Evolutionary conservation across 2,329 filamentous ascomycete genomes (phyloP).

Genomic region (Diaporthe sp.): DNA sequence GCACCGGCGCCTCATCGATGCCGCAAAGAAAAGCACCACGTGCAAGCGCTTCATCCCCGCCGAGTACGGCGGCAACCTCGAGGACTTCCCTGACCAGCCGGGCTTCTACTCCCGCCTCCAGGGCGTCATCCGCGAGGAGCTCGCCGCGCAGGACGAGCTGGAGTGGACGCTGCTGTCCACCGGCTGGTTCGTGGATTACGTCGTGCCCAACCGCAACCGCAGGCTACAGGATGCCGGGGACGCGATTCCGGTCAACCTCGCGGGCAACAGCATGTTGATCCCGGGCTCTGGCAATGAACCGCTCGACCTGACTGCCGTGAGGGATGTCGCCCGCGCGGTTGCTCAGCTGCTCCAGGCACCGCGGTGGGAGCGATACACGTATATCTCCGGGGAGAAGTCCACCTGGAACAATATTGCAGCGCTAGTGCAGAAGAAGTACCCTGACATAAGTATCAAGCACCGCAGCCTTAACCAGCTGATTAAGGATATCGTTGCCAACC

Average conservation of each 20-base stretch:
- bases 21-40: neutral
- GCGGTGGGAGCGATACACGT: neutral
- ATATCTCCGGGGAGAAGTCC: neutral
- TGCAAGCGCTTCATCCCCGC: neutral
- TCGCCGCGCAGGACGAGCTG: neutral
- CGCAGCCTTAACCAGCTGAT: neutral
- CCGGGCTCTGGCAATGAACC: neutral
- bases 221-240: neutral
- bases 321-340: neutral
- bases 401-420: neutral
- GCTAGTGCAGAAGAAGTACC: neutral
- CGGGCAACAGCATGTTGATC: neutral
- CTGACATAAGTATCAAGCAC: neutral
- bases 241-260: neutral
- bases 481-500: neutral
- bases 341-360: neutral
- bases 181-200: neutral
- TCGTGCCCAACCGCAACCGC: neutral
- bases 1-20: neutral
- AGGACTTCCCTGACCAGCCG: conserved; percentile 11
- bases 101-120: neutral
- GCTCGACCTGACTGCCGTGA: neutral
- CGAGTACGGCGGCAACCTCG: conserved; percentile 8
- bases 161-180: conserved; percentile 4
- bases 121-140: neutral